phyloP scores from a whole-genome alignment of 768 basidiomycete genomes.

The Chiua virens region DNA sequence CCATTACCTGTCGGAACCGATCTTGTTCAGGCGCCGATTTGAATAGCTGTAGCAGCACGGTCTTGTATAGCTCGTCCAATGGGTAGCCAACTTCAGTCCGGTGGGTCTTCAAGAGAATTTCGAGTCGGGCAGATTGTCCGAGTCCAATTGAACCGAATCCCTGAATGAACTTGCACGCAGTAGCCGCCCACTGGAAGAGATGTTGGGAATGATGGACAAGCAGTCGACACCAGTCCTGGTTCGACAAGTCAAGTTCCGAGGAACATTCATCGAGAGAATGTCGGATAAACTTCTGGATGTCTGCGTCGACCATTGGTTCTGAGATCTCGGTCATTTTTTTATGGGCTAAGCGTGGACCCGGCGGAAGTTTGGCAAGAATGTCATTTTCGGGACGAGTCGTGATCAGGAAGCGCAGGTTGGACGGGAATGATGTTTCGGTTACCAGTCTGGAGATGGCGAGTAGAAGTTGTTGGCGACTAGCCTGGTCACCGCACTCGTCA shows the following conservation, averaged over 20 bases:
- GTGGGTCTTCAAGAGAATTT: background rate
- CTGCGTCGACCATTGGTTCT: too few relatives aligned
- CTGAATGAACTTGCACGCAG: too few relatives aligned
- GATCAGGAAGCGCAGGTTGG: background rate
- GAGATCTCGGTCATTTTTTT: too few relatives aligned
- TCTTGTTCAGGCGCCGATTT: background rate
- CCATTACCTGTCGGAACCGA: background rate
- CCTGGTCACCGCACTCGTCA: constrained; percentile 15
- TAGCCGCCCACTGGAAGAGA: too few relatives aligned
- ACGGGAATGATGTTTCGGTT: background rate
- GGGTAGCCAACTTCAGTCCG: background rate
- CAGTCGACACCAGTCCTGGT: too few relatives aligned
- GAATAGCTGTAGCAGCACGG: background rate
- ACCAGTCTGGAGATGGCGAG: background rate
- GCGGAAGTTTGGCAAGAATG: too few relatives aligned
- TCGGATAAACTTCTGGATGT: too few relatives aligned
- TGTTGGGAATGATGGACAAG: too few relatives aligned
- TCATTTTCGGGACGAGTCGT: background rate
- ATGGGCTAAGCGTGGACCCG: too few relatives aligned
- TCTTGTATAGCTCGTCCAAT: background rate
- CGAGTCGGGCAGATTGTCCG: background rate
- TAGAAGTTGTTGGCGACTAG: constrained; percentile 5
- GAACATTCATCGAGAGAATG: too few relatives aligned
- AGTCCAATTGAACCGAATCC: background rate
- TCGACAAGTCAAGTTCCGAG: too few relatives aligned